Base-by-base conservation (phyloP, 2,329 filamentous ascomycete species). In the Scortechinia acanthostroma region DNA sequence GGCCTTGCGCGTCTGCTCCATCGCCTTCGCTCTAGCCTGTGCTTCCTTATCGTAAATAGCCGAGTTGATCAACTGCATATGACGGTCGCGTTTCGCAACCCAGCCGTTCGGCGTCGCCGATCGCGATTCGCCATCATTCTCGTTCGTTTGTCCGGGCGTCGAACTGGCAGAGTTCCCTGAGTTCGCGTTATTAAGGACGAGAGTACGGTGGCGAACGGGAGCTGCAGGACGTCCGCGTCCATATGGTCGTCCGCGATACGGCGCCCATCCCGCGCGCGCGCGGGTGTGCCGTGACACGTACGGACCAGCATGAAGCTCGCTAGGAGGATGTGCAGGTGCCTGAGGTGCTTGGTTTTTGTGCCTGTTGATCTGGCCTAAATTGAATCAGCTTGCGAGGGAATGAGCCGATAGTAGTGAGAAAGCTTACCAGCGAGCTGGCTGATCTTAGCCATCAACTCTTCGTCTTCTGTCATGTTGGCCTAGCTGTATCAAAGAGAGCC, bases 1-100 rank as follows among this genome's bases (percentile, higher is more conserved):
- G 46, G 76, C 72, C 49, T 73, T 70, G 14, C 77, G 71, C 2
- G 80, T 86, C 54, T 86, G 77, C 51, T 88, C 84, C 37, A 91
- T 86, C 10, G 84, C 85, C 55, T 80, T 83, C 6, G 77, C 69
- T 40, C 86, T 77, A 22, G 76, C 76, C 57, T 87, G 77, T 10
- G 75, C 72, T 48, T 88, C 82, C 59, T 88, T 84, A 50, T 90
- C 82, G 59, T 85, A 93, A 1, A 91, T 77, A 15, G 79, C 77
- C 17, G 83, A 78, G 58, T 91, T 94, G 63, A 94, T 93, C 33
- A 94, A 69, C 60, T 94, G 88, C 58, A 87, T 77, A 58, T 91
- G 86, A 43, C 85, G 83, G 59, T 87, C 86, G 43, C 73, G 83
- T 58, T 83, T 86, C 4, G 81, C 77, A 35, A 93, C 76, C 80